Conservation (phyloP, 768 basidiomycete genomes). For the Sporobolomyces pararoseus region DNA sequence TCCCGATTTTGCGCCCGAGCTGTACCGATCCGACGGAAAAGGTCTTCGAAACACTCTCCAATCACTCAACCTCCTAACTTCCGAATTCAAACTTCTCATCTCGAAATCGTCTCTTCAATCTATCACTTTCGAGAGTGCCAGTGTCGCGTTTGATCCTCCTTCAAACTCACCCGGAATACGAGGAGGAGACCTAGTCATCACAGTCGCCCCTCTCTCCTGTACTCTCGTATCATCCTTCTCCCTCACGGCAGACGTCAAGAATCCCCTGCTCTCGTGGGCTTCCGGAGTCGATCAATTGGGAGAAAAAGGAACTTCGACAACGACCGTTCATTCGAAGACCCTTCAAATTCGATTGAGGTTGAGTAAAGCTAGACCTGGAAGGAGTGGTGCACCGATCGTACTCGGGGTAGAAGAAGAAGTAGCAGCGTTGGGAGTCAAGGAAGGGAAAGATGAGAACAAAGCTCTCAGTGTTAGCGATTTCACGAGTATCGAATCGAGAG, state of each 20-base stretch:
- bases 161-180: background rate
- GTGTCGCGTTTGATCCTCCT: constrained; percentile 13
- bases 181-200: constrained; percentile 11
- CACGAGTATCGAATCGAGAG: constrained; percentile 14
- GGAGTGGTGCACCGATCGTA: constrained; percentile 7
- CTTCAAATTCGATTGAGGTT: constrained; percentile 6
- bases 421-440: background rate
- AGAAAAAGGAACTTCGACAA: background rate
- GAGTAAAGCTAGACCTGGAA: background rate
- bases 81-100: constrained; percentile 17
- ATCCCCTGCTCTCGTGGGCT: constrained; percentile 10
- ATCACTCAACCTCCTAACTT: constrained; percentile 17
- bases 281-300: constrained; percentile 1
- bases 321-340: background rate
- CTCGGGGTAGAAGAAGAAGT: constrained; percentile 16
- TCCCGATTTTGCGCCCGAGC: background rate
- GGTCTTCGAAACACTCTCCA: constrained; percentile 23
- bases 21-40: background rate
- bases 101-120: constrained; percentile 20
- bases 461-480: constrained; percentile 28
- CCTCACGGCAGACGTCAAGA: constrained; percentile 15
- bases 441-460: background rate
- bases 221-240: constrained; percentile 17
- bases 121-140: constrained; percentile 21
- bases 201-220: background rate